Conservation (phyloP, 371 early-diverging fungal species). For the Blakeslea trispora region DNA sequence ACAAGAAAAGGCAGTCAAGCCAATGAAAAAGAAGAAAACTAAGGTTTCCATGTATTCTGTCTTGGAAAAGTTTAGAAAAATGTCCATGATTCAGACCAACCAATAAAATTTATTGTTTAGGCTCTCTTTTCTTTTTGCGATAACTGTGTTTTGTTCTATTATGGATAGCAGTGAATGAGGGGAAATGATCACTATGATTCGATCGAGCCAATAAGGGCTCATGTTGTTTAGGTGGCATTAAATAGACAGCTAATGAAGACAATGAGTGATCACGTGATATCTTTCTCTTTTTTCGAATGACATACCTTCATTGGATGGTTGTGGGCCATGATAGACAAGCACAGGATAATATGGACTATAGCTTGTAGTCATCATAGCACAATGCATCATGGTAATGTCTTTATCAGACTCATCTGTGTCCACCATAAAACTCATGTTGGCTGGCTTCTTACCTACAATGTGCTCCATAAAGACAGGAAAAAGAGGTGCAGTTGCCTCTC, state of each 20-base stretch:
- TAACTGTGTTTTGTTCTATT: too few relatives aligned
- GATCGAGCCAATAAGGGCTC: too few relatives aligned
- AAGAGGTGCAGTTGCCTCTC: slow-evolving; percentile 25
- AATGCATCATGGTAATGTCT: slow-evolving; percentile 8
- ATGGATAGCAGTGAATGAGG: too few relatives aligned
- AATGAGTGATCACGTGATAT: too few relatives aligned
- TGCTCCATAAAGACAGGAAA: slow-evolving; percentile 33
- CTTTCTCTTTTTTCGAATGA: too few relatives aligned
- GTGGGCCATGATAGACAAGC: too few relatives aligned
- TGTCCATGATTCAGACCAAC: slow-evolving; percentile 22
- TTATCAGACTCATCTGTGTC: slow-evolving; percentile 22
- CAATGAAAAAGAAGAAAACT: slow-evolving; percentile 19
- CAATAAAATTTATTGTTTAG: background rate
- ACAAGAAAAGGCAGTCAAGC: slow-evolving; percentile 3
- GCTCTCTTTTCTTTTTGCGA: background rate
- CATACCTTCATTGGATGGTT: too few relatives aligned
- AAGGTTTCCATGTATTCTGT: slow-evolving; percentile 26
- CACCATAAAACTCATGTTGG: slow-evolving; percentile 33
- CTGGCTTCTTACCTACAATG: slow-evolving; percentile 31
- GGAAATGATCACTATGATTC: too few relatives aligned
- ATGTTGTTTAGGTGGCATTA: too few relatives aligned
- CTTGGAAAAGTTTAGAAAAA: slow-evolving; percentile 27
- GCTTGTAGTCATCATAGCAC: background rate
- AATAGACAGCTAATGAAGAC: too few relatives aligned
- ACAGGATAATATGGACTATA: too few relatives aligned